Base-by-base conservation (phyloP, 768 basidiomycete species). In the Polyporus arcularius region DNA sequence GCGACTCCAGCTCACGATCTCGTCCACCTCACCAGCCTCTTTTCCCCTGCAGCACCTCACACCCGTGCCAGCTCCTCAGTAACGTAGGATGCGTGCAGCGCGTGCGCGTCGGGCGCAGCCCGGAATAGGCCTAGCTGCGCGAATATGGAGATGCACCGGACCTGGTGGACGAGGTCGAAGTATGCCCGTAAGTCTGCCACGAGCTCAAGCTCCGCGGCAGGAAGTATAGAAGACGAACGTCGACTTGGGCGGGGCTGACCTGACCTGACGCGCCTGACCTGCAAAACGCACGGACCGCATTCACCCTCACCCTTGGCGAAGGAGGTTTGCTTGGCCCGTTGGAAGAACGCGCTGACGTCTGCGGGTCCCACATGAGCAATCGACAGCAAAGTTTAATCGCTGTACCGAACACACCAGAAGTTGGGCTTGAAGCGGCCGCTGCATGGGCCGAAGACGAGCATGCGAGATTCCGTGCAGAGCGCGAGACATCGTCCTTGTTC, bases 171-270 rank as follows among this genome's bases (percentile, higher is more conserved):
- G 85, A 89, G 87, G 78, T 89, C 85, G n/a, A n/a, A n/a, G n/a
- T n/a, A n/a, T 0, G 85, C 87, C 12, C 85, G 75, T 4, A 88
- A 85, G 54, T 85, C 81, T 0, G 86, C 85, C 87, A 90, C 89
- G 59, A 89, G 85, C 4, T 69, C 65, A 9, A 89, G 65, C 0
- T 85, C 85, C 0, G 79, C 84, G 50, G 16, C 15, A 0, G 73
- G 42, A 10, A 62, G 59, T n/a, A 21, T n/a, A 3, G n/a, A n/a
- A 16, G 30, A 53, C 50, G 9, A n/a, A 16, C 16, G 43, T n/a
- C 2, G 2, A 7, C 21, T 11, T 15, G 3, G 43, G 43, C 15
- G 49, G 56, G 9, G 51, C 43, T 16, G 50, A 16, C 9, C 2
- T 62, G 16, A 14, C 54, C 48, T 7, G 26, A n/a, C 55, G 38